Conservation (phyloP, 2,329 filamentous ascomycete genomes). For the Dactylellina cionopaga region DNA sequence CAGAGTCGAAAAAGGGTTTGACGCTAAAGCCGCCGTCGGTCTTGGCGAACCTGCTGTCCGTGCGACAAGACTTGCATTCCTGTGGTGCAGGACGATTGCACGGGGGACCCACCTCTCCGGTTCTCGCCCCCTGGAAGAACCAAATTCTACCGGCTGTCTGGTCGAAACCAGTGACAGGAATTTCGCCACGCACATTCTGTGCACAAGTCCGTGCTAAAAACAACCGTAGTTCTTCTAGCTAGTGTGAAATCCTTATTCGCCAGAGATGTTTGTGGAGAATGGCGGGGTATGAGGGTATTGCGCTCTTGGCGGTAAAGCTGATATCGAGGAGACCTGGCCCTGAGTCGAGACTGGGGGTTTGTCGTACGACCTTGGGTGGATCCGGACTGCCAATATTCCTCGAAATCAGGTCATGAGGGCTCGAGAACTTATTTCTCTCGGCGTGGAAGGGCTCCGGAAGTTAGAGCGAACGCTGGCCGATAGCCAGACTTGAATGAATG, state of each 20-base stretch:
- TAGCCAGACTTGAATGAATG: too few species aligned
- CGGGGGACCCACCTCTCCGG: slow-evolving; percentile 15
- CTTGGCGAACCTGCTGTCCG: slow-evolving; percentile 22
- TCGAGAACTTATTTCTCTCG: neutral
- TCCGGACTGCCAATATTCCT: neutral
- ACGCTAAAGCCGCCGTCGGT: slow-evolving; percentile 22
- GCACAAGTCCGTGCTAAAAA: slow-evolving; percentile 31
- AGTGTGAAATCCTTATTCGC: slow-evolving; percentile 6
- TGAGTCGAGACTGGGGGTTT: neutral
- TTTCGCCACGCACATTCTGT: neutral
- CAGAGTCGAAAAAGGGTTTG: neutral
- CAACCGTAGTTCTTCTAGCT: neutral
- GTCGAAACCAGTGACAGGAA: too few species aligned
- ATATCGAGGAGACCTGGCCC: neutral
- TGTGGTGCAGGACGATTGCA: slow-evolving; percentile 11
- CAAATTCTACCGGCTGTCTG: neutral
- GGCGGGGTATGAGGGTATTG: slow-evolving; percentile 16
- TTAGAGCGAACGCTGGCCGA: too few species aligned
- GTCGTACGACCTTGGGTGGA: slow-evolving; percentile 24
- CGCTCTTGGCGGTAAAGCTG: neutral
- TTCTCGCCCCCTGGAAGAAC: too few species aligned
- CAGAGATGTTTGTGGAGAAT: slow-evolving; percentile 10
- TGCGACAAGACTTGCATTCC: slow-evolving; percentile 37
- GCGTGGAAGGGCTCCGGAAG: too few species aligned
- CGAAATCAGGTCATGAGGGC: neutral